These are phyloP conservation scores for Rhizophora mangle DNA, from an alignment of 345 rosid species.

Conservation along the genomic window DNA sequence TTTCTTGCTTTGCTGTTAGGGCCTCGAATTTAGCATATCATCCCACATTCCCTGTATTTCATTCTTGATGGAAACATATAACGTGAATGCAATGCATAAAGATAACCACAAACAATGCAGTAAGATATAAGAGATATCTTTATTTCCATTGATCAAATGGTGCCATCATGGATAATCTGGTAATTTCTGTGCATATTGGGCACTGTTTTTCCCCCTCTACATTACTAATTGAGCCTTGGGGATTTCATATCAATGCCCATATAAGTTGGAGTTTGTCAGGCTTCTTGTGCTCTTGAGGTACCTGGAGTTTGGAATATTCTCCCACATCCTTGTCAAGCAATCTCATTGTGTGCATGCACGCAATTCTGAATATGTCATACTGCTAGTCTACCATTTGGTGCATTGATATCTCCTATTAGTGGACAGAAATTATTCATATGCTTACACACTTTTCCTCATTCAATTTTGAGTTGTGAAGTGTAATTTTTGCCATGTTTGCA, in stretches of 20 bases:
- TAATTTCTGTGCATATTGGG: background rate
- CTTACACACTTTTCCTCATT: background rate
- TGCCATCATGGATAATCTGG: background rate
- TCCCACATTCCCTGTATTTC: background rate
- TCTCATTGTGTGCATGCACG: too few relatives aligned
- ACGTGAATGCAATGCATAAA: too few relatives aligned
- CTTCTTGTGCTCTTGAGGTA: constrained; percentile 30
- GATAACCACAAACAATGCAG: too few relatives aligned
- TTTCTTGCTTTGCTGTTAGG: background rate
- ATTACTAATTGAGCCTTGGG: background rate
- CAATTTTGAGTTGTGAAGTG: background rate
- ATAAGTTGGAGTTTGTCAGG: constrained; percentile 42
- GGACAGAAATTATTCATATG: background rate
- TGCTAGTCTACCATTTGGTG: too few relatives aligned
- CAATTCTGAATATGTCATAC: background rate
- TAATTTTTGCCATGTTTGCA: constrained; percentile 6
- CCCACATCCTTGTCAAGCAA: constrained; percentile 15
- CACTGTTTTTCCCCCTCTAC: constrained; percentile 9
- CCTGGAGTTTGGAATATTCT: constrained; percentile 46
- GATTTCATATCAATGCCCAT: constrained; percentile 20
- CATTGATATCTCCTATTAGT: too few relatives aligned
- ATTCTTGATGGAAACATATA: background rate
- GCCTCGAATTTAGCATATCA: background rate
- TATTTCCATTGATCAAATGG: background rate
- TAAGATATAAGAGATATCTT: background rate